Conservation (phyloP, 2,329 filamentous ascomycete species). For the Penicillium sp. region DNA sequence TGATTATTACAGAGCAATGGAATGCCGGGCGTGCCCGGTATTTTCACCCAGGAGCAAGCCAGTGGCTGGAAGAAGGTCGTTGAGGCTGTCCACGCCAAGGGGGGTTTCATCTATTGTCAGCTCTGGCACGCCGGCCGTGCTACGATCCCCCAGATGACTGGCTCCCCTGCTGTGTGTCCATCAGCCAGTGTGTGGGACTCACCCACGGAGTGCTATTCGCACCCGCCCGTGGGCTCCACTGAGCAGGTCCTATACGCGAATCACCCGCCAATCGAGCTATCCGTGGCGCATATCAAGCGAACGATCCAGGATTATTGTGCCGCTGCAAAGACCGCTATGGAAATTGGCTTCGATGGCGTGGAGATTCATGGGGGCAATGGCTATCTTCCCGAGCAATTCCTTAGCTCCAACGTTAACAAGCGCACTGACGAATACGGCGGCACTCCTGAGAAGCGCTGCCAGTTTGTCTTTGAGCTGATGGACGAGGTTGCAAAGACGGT, state of each 20-base stretch:
- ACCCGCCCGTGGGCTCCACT: conserved; percentile 46
- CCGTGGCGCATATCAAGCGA: conserved; percentile 52
- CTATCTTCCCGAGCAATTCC: conserved; percentile 61
- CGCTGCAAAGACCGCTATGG: conserved; percentile 58
- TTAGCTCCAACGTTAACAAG: conserved; percentile 57
- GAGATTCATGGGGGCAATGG: conserved; percentile 59
- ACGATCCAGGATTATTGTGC: conserved; percentile 53
- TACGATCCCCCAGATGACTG: conserved; percentile 51
- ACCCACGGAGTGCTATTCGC: conserved; percentile 50
- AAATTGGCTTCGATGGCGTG: conserved; percentile 61
- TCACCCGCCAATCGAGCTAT: conserved; percentile 53
- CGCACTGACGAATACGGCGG: conserved; percentile 60
- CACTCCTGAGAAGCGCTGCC: conserved; percentile 58
- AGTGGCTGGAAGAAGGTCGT: conserved; percentile 59
- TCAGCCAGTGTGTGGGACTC: conserved; percentile 56
- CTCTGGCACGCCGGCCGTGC: conserved; percentile 56
- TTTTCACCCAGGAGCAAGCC: conserved; percentile 50
- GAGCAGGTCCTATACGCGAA: conserved; percentile 49
- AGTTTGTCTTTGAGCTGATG: conserved; percentile 64
- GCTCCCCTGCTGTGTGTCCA: conserved; percentile 44
- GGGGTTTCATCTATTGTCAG: conserved; percentile 54
- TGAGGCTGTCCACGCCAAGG: conserved; percentile 58
- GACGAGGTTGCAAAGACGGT: conserved; percentile 51
- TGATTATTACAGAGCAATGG: conserved; percentile 41
- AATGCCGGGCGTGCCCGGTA: conserved; percentile 45